Percentiles rank a stretch among this genome's conserved stretches.
Conservation (phyloP, 768 basidiomycete species). For the Dacryopinax primogenitus region DNA sequence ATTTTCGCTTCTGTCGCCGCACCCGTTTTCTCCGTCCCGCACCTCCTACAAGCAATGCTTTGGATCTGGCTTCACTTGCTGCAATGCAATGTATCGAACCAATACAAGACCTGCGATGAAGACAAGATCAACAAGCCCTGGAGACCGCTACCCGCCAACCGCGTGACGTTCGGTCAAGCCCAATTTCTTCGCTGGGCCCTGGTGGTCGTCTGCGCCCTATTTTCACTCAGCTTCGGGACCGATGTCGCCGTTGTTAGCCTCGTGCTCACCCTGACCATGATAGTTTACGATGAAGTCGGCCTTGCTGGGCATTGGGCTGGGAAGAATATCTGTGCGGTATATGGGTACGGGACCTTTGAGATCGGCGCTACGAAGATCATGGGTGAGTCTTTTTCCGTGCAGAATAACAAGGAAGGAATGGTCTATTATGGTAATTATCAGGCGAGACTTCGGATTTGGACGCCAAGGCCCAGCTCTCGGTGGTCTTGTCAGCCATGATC, state of each 20-base stretch:
- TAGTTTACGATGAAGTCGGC: slow-evolving; percentile 26
- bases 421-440: background rate
- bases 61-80: slow-evolving; percentile 29
- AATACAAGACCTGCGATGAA: slow-evolving; percentile 22
- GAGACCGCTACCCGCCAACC: slow-evolving; percentile 30
- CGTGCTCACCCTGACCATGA: slow-evolving; percentile 18
- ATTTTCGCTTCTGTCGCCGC: slow-evolving; percentile 19
- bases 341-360: slow-evolving; percentile 28
- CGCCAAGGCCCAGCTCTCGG: background rate
- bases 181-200: slow-evolving; percentile 27
- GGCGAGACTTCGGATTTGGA: background rate
- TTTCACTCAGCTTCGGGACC: slow-evolving; percentile 20
- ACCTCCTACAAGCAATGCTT: slow-evolving; percentile 12
- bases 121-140: slow-evolving; percentile 29
- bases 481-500: slow-evolving; percentile 15
- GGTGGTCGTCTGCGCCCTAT: slow-evolving; percentile 21
- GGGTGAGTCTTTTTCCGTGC: slow-evolving; percentile 21
- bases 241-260: slow-evolving; percentile 18
- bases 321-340: slow-evolving; percentile 26
- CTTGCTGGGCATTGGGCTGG: slow-evolving; percentile 22
- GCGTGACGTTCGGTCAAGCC: slow-evolving; percentile 22
- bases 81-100: slow-evolving; percentile 29
- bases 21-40: slow-evolving; percentile 5
- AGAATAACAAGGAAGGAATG: background rate
- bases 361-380: slow-evolving; percentile 27